Evolutionary conservation across 1,284 basidiomycete genomes (phyloP), one percentile per base, ranked within the genome.

Genomic region (Rhodotorula sp.): DNA sequence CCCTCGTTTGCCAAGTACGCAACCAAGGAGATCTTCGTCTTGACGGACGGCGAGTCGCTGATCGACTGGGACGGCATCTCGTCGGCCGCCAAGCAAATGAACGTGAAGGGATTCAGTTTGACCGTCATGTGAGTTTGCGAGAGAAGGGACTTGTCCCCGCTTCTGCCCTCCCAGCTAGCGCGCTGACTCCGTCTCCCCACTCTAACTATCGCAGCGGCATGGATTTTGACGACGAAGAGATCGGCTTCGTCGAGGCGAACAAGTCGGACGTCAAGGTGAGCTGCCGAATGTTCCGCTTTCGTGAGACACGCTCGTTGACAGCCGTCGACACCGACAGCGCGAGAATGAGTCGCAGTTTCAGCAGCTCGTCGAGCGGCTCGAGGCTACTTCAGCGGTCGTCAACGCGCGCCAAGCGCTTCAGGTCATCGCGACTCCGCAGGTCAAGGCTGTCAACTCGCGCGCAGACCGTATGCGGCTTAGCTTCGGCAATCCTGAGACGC

Each of bases 161-260:
- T 18, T 6, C 10, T 34, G 18, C 5, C 30, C 46, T 9, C 11
- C 7, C 37, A 20, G 4, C 13, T 0, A 3, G 13, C 20, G 6
- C 11, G 34, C 59, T 62, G 24, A 46, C 56, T 9, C 15, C 3
- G 37, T 16, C 6, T 5, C 15, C 20, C 20, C 0, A 22, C 1
- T 20, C 40, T 30, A 13, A 3, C 15, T 44, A 13, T 44, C 15
- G 8, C 67, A 83, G 77, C 34, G 92, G 92, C 7, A 84, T 92
- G 51, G 91, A 93, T 79, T 94, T 94, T 79, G 90, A 89, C 76
- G 89, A 92, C 74, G 86, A 88, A 48, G 85, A 87, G 28, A 81
- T 86, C 30, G 85, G 81, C 0, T 88, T 85, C 76, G 79, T 83
- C 13, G 87, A 92, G 77, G 85, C 88, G 63, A 81, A 86, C 74